phyloP scores from a whole-genome alignment of 179 eudicot genomes.

The Pouteria campechiana region DNA sequence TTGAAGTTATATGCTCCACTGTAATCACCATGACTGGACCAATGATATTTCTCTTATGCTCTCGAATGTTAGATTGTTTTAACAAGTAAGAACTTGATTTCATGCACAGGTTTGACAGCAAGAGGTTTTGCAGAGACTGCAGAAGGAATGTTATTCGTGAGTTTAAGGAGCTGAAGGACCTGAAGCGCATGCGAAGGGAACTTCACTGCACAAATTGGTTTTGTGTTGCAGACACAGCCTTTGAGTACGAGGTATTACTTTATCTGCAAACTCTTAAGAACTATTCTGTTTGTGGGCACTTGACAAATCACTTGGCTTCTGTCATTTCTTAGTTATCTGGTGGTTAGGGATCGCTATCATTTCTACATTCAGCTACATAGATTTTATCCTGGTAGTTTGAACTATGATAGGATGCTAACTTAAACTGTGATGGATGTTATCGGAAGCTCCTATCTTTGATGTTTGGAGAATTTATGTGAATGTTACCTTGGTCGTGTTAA shows the following conservation, averaged over 20 bases:
- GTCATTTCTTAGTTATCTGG: too few relatives aligned
- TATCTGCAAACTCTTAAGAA: not conserved
- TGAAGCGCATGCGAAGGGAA: constrained; percentile 75
- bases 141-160: constrained; percentile 95
- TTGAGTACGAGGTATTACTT: constrained; percentile 95
- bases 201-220: constrained; percentile 93
- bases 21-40: too few relatives aligned
- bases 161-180: constrained; percentile 91
- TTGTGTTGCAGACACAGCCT: constrained; percentile 88
- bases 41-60: too few relatives aligned
- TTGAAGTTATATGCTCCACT: too few relatives aligned
- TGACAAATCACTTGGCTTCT: too few relatives aligned
- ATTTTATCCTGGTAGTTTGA: too few relatives aligned
- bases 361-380: too few relatives aligned
- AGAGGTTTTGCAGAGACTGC: constrained; percentile 97
- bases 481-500: constrained; percentile 7
- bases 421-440: too few relatives aligned
- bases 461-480: not conserved
- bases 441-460: not conserved
- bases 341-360: too few relatives aligned
- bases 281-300: too few relatives aligned
- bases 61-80: not conserved
- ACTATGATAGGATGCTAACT: too few relatives aligned
- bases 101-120: constrained; percentile 85
- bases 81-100: too few relatives aligned